These are phyloP conservation scores for Eucalyptus viminalis DNA, from an alignment of 345 rosid species.

Conservation along the genomic window DNA sequence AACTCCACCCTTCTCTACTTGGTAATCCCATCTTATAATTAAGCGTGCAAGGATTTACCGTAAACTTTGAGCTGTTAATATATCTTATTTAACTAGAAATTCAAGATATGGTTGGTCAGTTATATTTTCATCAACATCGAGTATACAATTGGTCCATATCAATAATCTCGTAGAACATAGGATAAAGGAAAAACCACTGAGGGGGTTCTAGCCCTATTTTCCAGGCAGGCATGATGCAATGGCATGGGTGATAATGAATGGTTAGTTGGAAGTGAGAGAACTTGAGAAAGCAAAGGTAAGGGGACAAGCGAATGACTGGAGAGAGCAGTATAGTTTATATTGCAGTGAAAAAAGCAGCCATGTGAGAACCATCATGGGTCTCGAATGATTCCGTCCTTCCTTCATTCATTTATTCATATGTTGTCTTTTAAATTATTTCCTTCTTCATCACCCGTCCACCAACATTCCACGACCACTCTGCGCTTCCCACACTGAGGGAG, in stretches of 20 bases:
- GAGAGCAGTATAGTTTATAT: not conserved
- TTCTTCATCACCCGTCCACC: not conserved
- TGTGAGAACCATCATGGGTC: not conserved
- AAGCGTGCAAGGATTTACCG: not conserved
- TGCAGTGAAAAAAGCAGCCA: not conserved
- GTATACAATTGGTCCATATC: not conserved
- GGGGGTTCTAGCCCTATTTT: not conserved
- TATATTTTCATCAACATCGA: not conserved
- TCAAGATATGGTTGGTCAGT: not conserved
- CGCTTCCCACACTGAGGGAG: not conserved
- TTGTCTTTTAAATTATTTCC: not conserved
- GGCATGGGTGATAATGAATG: not conserved
- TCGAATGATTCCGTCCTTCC: not conserved
- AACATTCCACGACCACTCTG: not conserved
- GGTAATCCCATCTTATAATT: not conserved
- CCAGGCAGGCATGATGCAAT: not conserved
- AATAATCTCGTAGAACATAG: not conserved
- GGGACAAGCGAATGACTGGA: not conserved
- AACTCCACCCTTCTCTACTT: not conserved
- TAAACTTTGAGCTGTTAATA: not conserved
- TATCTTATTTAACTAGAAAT: not conserved
- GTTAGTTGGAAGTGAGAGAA: not conserved
- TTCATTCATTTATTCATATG: not conserved
- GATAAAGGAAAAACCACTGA: not conserved
- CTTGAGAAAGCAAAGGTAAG: not conserved